Percentiles rank a stretch among this genome's conserved stretches.
Evolutionary conservation across 768 basidiomycete species (phyloP).

Genomic region (Rhodosporidiobolus sp.): DNA sequence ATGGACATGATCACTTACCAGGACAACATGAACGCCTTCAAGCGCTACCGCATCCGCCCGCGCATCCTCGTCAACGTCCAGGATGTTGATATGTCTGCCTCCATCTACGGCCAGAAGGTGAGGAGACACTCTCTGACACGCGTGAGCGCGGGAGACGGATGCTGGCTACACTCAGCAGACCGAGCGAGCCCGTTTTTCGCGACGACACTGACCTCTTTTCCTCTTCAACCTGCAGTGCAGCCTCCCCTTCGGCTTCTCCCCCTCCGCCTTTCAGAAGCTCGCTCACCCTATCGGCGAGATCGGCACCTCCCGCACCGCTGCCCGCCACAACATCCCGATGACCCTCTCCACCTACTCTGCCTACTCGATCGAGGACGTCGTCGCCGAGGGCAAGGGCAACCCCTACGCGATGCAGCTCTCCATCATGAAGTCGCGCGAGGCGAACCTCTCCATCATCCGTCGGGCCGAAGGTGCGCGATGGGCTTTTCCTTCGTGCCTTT

Average conservation of each 20-base stretch:
- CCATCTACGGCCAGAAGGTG: constrained; percentile 19
- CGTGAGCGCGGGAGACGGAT: too few relatives aligned
- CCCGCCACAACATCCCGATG: constrained; percentile 13
- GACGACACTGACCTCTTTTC: neutral
- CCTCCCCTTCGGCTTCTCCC: constrained; percentile 29
- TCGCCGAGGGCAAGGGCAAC: constrained; percentile 1
- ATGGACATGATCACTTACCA: constrained; percentile 8
- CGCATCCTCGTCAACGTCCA: constrained; percentile 27
- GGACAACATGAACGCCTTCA: constrained; percentile 29
- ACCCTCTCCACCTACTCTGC: constrained; percentile 25
- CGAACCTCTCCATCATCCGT: constrained; percentile 5
- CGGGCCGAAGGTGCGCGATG: constrained; percentile 6
- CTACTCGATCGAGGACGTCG: constrained; percentile 26
- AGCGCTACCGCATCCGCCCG: constrained; percentile 33
- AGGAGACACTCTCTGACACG: neutral
- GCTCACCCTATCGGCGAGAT: constrained; percentile 28
- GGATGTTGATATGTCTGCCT: constrained; percentile 12
- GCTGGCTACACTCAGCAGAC: too few relatives aligned
- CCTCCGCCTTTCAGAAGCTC: constrained; percentile 29
- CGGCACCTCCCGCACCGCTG: constrained; percentile 18
- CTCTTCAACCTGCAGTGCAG: constrained; percentile 8
- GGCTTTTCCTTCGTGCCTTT: neutral
- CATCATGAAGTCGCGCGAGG: constrained; percentile 12
- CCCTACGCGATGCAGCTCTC: constrained; percentile 31
- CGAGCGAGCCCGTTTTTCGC: too few relatives aligned